Evolutionary conservation across 1,284 basidiomycete species (phyloP).

Genomic region (Volvariella surrecta): DNA sequence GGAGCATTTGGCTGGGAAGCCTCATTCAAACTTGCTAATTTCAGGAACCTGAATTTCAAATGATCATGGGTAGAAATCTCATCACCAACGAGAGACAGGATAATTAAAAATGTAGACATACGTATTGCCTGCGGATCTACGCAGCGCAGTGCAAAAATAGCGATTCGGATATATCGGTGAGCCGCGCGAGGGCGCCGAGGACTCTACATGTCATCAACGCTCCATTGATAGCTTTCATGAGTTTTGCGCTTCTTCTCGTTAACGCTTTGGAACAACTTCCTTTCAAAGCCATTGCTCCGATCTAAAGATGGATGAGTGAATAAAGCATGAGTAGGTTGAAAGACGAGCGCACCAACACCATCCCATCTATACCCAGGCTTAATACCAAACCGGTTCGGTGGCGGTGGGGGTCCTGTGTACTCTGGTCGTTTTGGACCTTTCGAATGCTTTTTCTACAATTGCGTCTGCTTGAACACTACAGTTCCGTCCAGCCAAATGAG

Average conservation of each 20-base stretch:
- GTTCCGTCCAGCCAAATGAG: no score
- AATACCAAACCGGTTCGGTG: constrained; percentile 94
- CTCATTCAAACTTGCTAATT: no score
- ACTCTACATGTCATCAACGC: constrained; percentile 92
- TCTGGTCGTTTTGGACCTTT: constrained; percentile 77
- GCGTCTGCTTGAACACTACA: constrained; percentile 3
- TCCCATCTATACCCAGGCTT: constrained; percentile 97
- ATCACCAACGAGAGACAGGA: no score
- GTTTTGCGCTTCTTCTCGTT: constrained; percentile 67
- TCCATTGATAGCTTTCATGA: constrained; percentile 73
- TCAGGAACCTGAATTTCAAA: no score
- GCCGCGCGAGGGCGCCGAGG: no score
- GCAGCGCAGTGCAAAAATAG: no score
- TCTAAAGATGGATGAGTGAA: constrained; percentile 37
- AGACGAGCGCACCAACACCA: constrained; percentile 68
- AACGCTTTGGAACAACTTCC: constrained; percentile 77
- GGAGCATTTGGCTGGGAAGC: no score
- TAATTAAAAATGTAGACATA: no score
- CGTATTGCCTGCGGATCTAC: no score
- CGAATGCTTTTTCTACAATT: constrained; percentile 57
- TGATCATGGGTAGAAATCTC: no score
- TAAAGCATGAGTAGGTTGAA: constrained; percentile 2
- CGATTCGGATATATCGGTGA: no score
- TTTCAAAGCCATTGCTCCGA: constrained; percentile 91
- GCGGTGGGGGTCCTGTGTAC: constrained; percentile 82